A percentile compares a stretch with the other conserved stretches of the same genome.
Evolutionary conservation across 2,329 filamentous ascomycete genomes (phyloP).

Genomic region (Phialophora expanda): DNA sequence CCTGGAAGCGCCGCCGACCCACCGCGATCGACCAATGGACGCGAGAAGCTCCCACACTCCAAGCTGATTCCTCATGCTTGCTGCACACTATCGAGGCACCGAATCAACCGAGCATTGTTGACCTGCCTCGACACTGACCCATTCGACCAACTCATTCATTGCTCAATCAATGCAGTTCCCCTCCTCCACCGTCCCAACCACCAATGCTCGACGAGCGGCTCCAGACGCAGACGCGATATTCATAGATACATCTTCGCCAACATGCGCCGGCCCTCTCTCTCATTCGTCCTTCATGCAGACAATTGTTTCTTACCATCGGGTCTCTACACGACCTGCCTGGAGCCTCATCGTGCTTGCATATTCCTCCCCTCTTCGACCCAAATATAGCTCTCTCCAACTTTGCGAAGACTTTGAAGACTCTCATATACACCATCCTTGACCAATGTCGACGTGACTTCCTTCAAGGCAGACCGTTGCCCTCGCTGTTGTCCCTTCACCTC

Average conservation of each 20-base stretch:
- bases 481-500: constrained; percentile 37
- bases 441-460: constrained; percentile 36
- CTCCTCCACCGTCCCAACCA: constrained; percentile 30
- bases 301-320: constrained; percentile 32
- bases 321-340: constrained; percentile 28
- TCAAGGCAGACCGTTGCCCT: constrained; percentile 37
- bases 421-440: constrained; percentile 36
- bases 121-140: constrained; percentile 26
- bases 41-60: constrained; percentile 43
- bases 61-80: constrained; percentile 57
- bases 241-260: constrained; percentile 38
- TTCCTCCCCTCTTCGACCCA: constrained; percentile 27
- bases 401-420: constrained; percentile 23
- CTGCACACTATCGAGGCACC: constrained; percentile 53
- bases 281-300: constrained; percentile 38
- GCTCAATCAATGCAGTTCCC: constrained; percentile 33
- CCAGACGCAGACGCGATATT: constrained; percentile 39
- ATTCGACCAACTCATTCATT: constrained; percentile 32
- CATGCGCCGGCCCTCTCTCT: constrained; percentile 32
- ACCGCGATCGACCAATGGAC: constrained; percentile 28
- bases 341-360: constrained; percentile 35
- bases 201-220: constrained; percentile 35
- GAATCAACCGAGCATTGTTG: constrained; percentile 29
- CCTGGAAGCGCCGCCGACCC: constrained; percentile 31
- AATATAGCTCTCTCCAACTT: constrained; percentile 34